Percentiles rank a stretch among this genome's conserved stretches.
Conservation (phyloP, 2,329 filamentous ascomycete species). For the Fusarium sp. region DNA sequence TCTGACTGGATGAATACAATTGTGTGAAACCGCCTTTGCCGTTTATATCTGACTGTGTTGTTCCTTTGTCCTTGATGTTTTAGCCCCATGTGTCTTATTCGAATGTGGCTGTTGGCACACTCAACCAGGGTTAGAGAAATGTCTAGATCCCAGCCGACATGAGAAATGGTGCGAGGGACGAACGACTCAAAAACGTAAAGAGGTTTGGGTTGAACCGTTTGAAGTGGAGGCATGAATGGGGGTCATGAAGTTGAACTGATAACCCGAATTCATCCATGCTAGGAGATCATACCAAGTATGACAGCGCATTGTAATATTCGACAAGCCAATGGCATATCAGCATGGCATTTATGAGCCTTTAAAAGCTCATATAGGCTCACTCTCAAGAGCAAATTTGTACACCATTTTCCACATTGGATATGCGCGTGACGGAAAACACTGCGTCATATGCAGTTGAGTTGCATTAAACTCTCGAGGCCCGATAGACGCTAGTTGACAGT, state of each 20-base stretch:
- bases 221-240: constrained; percentile 38
- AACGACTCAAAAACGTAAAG: constrained; percentile 5
- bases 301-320: constrained; percentile 13
- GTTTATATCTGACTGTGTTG: constrained; percentile 21
- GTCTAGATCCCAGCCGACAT: constrained; percentile 26
- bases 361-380: constrained; percentile 13
- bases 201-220: constrained; percentile 26
- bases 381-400: neutral
- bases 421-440: constrained; percentile 26
- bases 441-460: constrained; percentile 31
- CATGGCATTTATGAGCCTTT: neutral
- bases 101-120: constrained; percentile 1
- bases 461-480: constrained; percentile 28
- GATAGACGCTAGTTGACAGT: constrained; percentile 23
- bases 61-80: constrained; percentile 16
- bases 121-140: constrained; percentile 12
- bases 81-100: constrained; percentile 1
- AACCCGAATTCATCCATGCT: constrained; percentile 10
- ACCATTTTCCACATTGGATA: neutral
- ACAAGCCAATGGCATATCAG: constrained; percentile 11
- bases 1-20: constrained; percentile 24
- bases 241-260: constrained; percentile 24
- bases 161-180: constrained; percentile 35
- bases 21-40: constrained; percentile 30
- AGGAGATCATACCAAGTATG: neutral